These are phyloP conservation scores for Cryphonectria parasitica DNA, from an alignment of 2,329 filamentous ascomycete genomes.

Conservation along the genomic window DNA sequence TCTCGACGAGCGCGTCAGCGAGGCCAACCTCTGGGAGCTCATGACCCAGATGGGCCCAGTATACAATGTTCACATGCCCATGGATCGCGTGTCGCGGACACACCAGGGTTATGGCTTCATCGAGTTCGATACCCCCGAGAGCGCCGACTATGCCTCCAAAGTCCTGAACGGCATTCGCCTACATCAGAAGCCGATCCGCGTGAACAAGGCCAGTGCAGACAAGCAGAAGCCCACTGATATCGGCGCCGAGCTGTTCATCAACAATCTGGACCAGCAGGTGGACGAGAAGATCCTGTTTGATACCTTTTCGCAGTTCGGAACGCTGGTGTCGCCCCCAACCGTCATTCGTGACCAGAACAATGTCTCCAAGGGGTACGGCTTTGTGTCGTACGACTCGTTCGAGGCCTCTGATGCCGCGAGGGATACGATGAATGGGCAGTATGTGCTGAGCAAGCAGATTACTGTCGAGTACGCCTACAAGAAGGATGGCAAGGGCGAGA, in stretches of 20 bases:
- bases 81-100: conserved; percentile 94
- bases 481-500: conserved; percentile 96
- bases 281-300: conserved; percentile 97
- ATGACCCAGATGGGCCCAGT: conserved; percentile 98
- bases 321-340: conserved; percentile 82
- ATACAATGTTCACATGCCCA: conserved; percentile 96
- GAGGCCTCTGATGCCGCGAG: conserved; percentile 92
- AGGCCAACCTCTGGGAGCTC: conserved; percentile 92
- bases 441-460: conserved; percentile 95
- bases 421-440: conserved; percentile 92
- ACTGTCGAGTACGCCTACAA: conserved; percentile 99
- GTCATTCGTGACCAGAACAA: conserved; percentile 88
- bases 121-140: conserved; percentile 93
- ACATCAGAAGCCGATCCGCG: conserved; percentile 91
- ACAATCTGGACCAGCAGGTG: conserved; percentile 91
- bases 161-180: conserved; percentile 96
- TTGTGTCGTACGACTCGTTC: conserved; percentile 91
- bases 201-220: conserved; percentile 91
- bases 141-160: conserved; percentile 94
- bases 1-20: conserved; percentile 92
- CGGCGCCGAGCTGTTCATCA: conserved; percentile 94
- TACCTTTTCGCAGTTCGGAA: conserved; percentile 89
- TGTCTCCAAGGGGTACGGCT: conserved; percentile 92
- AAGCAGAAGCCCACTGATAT: conserved; percentile 94
- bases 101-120: conserved; percentile 99